Evolutionary conservation across 306 rosid species (phyloP).

Genomic region (Benincasa hispida): DNA sequence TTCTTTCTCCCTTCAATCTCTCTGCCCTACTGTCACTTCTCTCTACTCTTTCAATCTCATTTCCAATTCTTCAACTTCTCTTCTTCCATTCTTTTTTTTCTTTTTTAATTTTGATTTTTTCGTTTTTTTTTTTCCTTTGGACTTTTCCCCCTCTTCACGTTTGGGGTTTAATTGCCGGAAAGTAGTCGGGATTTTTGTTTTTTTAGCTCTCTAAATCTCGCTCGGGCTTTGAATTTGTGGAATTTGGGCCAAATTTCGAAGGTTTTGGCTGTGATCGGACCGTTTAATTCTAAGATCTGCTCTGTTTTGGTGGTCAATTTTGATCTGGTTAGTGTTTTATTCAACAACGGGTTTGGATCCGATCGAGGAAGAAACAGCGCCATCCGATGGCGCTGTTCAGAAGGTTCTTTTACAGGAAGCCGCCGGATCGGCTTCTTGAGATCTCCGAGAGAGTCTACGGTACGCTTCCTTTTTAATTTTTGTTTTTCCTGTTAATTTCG

Average conservation of each 20-base stretch:
- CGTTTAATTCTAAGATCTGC: slow-evolving; percentile 39
- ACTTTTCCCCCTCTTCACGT: neutral
- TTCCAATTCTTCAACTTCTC: neutral
- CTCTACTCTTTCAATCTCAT: slow-evolving; percentile 4
- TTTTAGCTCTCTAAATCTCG: neutral
- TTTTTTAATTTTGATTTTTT: neutral
- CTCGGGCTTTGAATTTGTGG: neutral
- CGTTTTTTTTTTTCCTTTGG: neutral
- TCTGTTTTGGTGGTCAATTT: neutral
- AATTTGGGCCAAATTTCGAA: neutral
- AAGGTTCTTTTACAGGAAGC: slow-evolving; percentile 89
- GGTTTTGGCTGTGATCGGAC: slow-evolving; percentile 14
- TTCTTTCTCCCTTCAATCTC: neutral
- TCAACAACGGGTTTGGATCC: slow-evolving; percentile 76
- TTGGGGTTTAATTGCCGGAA: slow-evolving; percentile 5
- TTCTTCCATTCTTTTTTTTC: neutral
- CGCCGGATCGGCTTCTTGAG: slow-evolving; percentile 99
- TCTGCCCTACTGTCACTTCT: slow-evolving; percentile 19
- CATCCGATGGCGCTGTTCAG: slow-evolving; percentile 99
- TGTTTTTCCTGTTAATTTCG: neutral
- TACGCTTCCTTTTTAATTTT: slow-evolving; percentile 10
- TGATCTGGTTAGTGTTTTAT: slow-evolving; percentile 16
- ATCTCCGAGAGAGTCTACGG: slow-evolving; percentile 98
- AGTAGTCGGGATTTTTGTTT: neutral
- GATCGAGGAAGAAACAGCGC: slow-evolving; percentile 94